Base-by-base conservation (phyloP, 164 flowering plant genomes). In the Euptelea pleiosperma region DNA sequence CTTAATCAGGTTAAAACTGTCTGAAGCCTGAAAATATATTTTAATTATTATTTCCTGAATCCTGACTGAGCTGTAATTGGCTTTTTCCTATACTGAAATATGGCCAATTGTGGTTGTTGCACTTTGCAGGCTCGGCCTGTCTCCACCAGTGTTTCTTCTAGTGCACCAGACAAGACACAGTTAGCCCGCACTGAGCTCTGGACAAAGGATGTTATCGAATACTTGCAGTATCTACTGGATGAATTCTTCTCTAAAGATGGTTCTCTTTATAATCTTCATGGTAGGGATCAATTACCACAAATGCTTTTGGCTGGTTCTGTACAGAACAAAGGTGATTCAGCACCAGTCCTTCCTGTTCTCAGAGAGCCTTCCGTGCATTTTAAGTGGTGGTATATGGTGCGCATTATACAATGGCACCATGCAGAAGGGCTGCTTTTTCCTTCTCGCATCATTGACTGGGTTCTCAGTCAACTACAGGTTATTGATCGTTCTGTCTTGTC, bases 351-450 rank as follows among this genome's bases (percentile, higher is more conserved):
- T 29, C 44, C 63, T 58, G 91, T 85, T 67, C 75, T 77, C 15
- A 89, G 81, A 53, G 94, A 83, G 61, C 85, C 94, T 55, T 79
- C 98, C 5, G 61, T 91, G 28, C 87, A 87, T 64, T 82, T 78
- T 54, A 91, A 86, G 60, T 94, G 99, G 99, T 78, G 89, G 82
- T 94, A 94, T 72, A 74, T 89, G 79, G 98, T 86, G 61, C 85
- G 92, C 35, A 75, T 94, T 41, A 49, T 94, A 67, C 96, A 87
- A 14, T 91, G 96, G 91, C 96, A 94, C 74, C 79, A 73, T 68
- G 76, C 92, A 30, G 98, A 91, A 75, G 85, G 96, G 52, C 72
- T 94, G 57, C 65, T 91, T 59, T 63, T 81, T 71, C 91, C 96
- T 71, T 84, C 96, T 55, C 83, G 69, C 35, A 72, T 94, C 62